Percentiles rank a stretch among this genome's conserved stretches.
Conservation (phyloP, 148 eudicot species). For the Spergularia marina region DNA sequence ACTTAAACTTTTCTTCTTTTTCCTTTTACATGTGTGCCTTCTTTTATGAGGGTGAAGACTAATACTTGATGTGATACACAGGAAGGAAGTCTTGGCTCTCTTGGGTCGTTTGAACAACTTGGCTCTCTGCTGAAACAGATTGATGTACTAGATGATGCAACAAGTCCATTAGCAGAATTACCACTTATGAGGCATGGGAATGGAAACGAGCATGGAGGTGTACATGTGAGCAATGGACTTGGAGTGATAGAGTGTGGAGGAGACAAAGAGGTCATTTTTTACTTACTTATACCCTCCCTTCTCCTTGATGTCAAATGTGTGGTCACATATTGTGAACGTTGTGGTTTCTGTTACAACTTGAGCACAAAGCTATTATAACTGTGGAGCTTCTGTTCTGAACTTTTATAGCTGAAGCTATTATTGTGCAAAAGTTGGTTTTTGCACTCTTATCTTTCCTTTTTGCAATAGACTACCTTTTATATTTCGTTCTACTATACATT, state of each 20-base stretch:
- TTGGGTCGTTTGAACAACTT: slow-evolving; percentile 37
- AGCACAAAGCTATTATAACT: not conserved
- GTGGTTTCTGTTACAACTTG: not conserved
- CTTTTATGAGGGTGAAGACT: not conserved
- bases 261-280: slow-evolving; percentile 28
- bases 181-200: slow-evolving; percentile 21
- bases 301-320: not conserved
- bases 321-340: not conserved
- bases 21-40: not conserved
- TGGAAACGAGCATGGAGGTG: slow-evolving; percentile 17
- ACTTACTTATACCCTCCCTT: not conserved
- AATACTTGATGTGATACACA: slow-evolving; percentile 22
- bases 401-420: not conserved
- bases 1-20: not conserved
- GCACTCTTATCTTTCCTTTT: too few relatives aligned
- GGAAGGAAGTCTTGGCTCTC: slow-evolving; percentile 43
- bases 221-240: slow-evolving; percentile 17
- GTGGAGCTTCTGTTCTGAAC: not conserved
- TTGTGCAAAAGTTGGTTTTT: not conserved
- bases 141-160: slow-evolving; percentile 49
- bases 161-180: slow-evolving; percentile 34
- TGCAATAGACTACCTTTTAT: too few relatives aligned
- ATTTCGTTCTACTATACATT: too few relatives aligned
- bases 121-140: slow-evolving; percentile 27
- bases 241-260: slow-evolving; percentile 13